A percentile compares a stretch with the other conserved stretches of the same genome.
Conservation (phyloP, 2,329 filamentous ascomycete genomes). For the Xylaria sp. region DNA sequence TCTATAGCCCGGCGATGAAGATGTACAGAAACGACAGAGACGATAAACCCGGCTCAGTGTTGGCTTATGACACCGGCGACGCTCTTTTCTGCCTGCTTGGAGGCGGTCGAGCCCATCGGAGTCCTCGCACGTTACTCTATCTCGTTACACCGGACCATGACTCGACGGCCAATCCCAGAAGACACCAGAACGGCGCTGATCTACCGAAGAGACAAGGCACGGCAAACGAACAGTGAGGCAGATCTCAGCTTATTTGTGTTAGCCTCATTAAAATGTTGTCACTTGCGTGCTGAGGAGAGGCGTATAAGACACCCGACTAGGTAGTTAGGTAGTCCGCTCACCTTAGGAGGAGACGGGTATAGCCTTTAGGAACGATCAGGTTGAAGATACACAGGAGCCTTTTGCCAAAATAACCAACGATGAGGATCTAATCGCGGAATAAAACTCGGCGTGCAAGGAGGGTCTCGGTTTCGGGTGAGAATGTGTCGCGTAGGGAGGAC, state of each 20-base stretch:
- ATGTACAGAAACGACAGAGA: neutral
- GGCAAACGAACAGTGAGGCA: neutral
- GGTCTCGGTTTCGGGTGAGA: neutral
- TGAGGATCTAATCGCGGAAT: neutral
- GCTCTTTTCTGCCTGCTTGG: neutral
- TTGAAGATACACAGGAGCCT: neutral
- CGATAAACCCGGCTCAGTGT: neutral
- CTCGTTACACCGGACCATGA: slow-evolving; percentile 8
- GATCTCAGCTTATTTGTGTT: slow-evolving; percentile 6
- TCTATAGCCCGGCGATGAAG: neutral
- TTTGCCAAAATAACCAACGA: neutral
- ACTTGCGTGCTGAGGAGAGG: neutral
- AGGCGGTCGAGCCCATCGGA: neutral
- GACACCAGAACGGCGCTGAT: slow-evolving; percentile 2
- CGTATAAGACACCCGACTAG: neutral
- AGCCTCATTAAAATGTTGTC: neutral
- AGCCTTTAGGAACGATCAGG: neutral
- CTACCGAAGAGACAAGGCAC: neutral
- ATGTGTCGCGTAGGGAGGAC: neutral
- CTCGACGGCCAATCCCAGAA: slow-evolving; percentile 1
- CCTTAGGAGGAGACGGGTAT: neutral
- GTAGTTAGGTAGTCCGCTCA: neutral
- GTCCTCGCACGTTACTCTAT: neutral
- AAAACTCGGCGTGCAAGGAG: neutral
- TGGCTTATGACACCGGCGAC: neutral